Base-by-base conservation (phyloP, 768 basidiomycete species). In the Chlorophyllum brunneum region DNA sequence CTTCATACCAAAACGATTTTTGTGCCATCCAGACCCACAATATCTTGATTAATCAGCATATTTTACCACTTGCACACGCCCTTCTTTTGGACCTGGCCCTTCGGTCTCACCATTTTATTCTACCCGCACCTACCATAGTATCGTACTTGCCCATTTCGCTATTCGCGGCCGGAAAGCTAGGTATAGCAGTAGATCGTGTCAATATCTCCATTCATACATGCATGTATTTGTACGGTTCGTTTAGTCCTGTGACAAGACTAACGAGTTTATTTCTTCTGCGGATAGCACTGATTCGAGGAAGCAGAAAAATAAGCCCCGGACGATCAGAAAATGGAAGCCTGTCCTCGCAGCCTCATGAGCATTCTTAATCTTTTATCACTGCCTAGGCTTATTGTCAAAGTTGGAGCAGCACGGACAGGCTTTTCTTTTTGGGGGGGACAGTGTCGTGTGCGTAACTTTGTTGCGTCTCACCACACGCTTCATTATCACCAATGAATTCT, bases 181-280 rank as follows among this genome's bases (percentile, higher is more conserved):
- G 68, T 71, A 72, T 72, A 70, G 65, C 68, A 74, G 72, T 74
- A 76, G 72, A 77, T 67, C 73, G 23, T 53, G 68, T 65, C 69
- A 69, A 69, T 70, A 63, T 26, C 22, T 18, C 22, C 49, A 46
- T 29, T 44, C 27, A 23, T 11, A 22, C 31, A 33, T 34, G 18
- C 27, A 46, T 79, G 77, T 80, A 78, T 79, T 76, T 77, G 72
- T 79, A 77, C 64, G 63, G 67, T 67, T 65, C 63, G 55, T 56
- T 33, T 48, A 31, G n/a, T 4, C 18, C 33, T 29, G 34, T 30
- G 49, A 46, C 56, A 59, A 54, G 56, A 29, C 48, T 51, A 48
- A 52, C 43, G 58, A 56, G 59, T 41, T 54, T 57, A 33, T 48
- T 55, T 56, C 54, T 55, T 53, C 51, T 47, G 50, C 51, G 54